Evolutionary conservation across 1,284 basidiomycete genomes (phyloP).

Genomic region (Lignosus rhinocerotis): DNA sequence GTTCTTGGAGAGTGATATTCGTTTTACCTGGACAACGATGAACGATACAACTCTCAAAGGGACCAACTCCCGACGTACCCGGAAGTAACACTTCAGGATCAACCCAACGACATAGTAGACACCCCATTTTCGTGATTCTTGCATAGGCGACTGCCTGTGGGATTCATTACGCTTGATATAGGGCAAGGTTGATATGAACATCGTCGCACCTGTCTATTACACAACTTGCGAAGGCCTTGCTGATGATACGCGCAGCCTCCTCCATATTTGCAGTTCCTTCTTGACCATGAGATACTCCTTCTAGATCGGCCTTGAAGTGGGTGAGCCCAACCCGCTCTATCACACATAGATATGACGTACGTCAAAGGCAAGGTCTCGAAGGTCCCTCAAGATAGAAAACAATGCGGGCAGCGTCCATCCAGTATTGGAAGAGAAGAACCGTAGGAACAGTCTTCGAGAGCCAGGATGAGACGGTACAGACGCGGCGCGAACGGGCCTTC

Average conservation of each 20-base stretch:
- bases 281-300: constrained; percentile 57
- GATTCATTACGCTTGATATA: background rate
- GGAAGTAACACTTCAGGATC: constrained; percentile 94
- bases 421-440: constrained; percentile 74
- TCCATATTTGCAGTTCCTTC: constrained; percentile 79
- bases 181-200: background rate
- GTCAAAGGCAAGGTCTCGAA: constrained; percentile 80
- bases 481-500: background rate
- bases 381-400: constrained; percentile 77
- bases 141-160: constrained; percentile 50
- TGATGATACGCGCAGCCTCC: constrained; percentile 87
- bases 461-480: background rate
- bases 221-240: constrained; percentile 91
- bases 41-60: background rate
- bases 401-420: constrained; percentile 83
- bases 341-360: constrained; percentile 36
- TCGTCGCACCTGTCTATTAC: constrained; percentile 77
- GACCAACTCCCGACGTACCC: constrained; percentile 49
- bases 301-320: constrained; percentile 61
- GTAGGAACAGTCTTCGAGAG: constrained; percentile 61
- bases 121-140: constrained; percentile 88
- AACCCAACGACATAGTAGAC: constrained; percentile 93
- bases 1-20: constrained; percentile 90
- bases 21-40: constrained; percentile 64
- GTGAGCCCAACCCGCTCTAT: background rate